A percentile compares a stretch with the other conserved stretches of the same genome.
These are phyloP conservation scores for Boletales sp. DNA, from an alignment of 768 basidiomycete species.

Conservation along the genomic window DNA sequence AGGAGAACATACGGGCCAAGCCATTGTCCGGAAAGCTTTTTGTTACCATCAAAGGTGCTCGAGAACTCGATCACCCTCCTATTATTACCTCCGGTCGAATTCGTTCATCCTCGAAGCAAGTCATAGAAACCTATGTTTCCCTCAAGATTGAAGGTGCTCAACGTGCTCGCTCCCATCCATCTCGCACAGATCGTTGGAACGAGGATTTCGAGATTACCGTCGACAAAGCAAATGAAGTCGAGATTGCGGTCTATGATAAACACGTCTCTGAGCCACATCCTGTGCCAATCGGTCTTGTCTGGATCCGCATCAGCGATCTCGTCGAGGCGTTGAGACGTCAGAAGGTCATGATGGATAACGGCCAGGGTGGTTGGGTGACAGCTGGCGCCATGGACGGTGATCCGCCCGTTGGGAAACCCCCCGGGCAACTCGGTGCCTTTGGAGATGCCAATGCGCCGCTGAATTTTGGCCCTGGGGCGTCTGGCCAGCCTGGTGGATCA, in stretches of 20 bases:
- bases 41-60: conserved; percentile 84
- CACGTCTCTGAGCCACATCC: conserved; percentile 77
- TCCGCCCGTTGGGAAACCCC: conserved; percentile 41
- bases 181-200: conserved; percentile 95
- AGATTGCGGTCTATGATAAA: conserved; percentile 93
- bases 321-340: conserved; percentile 91
- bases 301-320: conserved; percentile 91
- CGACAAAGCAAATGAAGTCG: conserved; percentile 98
- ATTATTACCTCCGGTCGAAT: conserved; percentile 54
- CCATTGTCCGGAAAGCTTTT: conserved; percentile 90
- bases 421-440: conserved; percentile 47
- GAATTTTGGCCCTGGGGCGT: conserved; percentile 31
- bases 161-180: conserved; percentile 86
- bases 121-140: conserved; percentile 82
- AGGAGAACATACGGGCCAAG: conserved; percentile 90
- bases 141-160: conserved; percentile 97
- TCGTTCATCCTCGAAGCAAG: conserved; percentile 77
- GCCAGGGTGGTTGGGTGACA: conserved; percentile 94
- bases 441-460: conserved; percentile 44
- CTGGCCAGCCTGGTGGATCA: conserved; percentile 29
- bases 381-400: conserved; percentile 84
- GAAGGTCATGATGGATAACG: conserved; percentile 82
- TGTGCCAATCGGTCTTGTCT: conserved; percentile 89
- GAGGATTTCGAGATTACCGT: conserved; percentile 96
- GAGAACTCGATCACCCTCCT: conserved; percentile 94